Evolutionary conservation across 169 alveolate genomes (phyloP), one percentile per base, ranked within the genome.

Genomic region (Cryptosporidium andersoni): DNA sequence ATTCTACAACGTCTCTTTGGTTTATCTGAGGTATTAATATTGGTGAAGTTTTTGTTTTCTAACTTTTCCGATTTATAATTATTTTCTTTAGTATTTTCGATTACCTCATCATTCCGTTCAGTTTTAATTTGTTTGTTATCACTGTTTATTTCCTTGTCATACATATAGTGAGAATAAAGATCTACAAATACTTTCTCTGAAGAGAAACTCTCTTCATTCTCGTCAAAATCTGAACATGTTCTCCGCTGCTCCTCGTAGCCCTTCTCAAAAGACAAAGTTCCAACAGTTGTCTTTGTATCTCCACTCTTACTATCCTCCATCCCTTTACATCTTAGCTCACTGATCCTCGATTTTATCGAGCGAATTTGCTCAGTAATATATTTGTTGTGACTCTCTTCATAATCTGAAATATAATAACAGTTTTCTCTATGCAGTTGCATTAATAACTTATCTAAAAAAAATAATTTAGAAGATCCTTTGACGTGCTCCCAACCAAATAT

Each of bases 401-500:
- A 91, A 3, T 89, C 88, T 3, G 95, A 94, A 37, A 93, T 94
- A 65, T 88, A 90, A 53, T 81, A 85, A 45, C 95, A 92, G 67
- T 91, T 94, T 55, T 93, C 95, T 49, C 88, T 89, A 81, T 94
- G 95, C 64, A 93, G 90, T 56, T 92, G 97, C 88, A 92, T 89
- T 88, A 95, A 88, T 53, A 95, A 89, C 89, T 93, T 93, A 80
- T 95, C 98, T 80, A 95, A 85, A 81, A 94, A 94, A 14, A 92
- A 81, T 25, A 95, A 90, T 90, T 95, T 95, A 2, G 96, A 92
- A 1, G 95, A 88, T 6, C 96, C 94, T 45, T 89, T 92, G 2
- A 92, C 82, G 80, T 95, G 97, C 39, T 89, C 94, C 80, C 91
- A 88, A 4, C 96, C 96, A n/a, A 90, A 90, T 2, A 91, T 62